phyloP scores from a whole-genome alignment of 2,329 filamentous ascomycete genomes.

The Xylaria sp. region DNA sequence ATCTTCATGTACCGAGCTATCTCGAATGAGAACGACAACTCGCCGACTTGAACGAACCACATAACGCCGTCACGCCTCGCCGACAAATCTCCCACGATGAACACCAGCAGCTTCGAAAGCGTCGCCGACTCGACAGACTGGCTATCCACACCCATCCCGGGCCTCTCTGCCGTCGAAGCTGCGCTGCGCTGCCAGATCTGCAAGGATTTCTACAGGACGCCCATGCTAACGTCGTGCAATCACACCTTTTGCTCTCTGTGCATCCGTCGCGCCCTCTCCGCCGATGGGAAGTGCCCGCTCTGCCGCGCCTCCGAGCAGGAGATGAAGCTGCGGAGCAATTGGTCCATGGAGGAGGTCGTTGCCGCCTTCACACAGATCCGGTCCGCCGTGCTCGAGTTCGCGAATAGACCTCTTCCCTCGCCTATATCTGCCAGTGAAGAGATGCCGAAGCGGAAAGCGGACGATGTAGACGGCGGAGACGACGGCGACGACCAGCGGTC shows the following conservation, averaged over 20 bases:
- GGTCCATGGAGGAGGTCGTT: slow-evolving; percentile 85
- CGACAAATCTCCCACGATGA: slow-evolving; percentile 36
- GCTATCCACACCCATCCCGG: slow-evolving; percentile 75
- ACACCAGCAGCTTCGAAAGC: slow-evolving; percentile 50
- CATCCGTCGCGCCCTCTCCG: slow-evolving; percentile 85
- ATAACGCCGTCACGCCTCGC: background rate
- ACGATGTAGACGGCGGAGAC: slow-evolving; percentile 47
- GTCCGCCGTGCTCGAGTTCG: slow-evolving; percentile 71
- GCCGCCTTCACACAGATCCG: slow-evolving; percentile 78
- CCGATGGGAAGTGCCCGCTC: slow-evolving; percentile 87
- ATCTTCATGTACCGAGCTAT: background rate
- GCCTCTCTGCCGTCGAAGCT: slow-evolving; percentile 78
- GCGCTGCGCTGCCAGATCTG: slow-evolving; percentile 95
- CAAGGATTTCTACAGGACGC: slow-evolving; percentile 96
- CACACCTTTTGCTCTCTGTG: slow-evolving; percentile 98
- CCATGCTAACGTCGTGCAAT: slow-evolving; percentile 93
- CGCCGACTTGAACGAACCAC: background rate
- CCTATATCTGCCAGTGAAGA: slow-evolving; percentile 37
- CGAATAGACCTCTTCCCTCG: slow-evolving; percentile 57
- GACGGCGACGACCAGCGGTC: slow-evolving; percentile 21
- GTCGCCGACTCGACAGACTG: slow-evolving; percentile 87
- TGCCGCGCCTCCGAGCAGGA: slow-evolving; percentile 85
- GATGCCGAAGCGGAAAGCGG: slow-evolving; percentile 65
- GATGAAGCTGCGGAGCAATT: slow-evolving; percentile 84
- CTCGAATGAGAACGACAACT: slow-evolving; percentile 2